These are phyloP conservation scores for Hyphodiscus hymeniophilus DNA, from an alignment of 495 filamentous ascomycete genomes.

Conservation along the genomic window DNA sequence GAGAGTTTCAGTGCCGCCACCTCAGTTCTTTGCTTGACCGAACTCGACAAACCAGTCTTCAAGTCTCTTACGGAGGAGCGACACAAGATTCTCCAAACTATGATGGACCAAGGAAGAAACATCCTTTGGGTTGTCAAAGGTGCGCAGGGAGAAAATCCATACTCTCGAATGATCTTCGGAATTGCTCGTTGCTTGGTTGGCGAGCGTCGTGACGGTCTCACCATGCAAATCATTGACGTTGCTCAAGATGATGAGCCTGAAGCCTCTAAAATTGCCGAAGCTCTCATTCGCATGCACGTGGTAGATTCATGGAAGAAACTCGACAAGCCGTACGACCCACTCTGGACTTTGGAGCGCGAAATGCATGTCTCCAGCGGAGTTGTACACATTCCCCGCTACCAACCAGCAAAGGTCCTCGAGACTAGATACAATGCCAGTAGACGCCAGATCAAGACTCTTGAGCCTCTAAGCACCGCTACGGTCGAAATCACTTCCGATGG, in stretches of 20 bases:
- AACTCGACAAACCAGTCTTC: slow-evolving; percentile 37
- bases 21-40: slow-evolving; percentile 35
- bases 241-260: slow-evolving; percentile 3
- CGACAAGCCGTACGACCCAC: slow-evolving; percentile 2
- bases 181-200: slow-evolving; percentile 17
- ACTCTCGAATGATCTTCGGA: slow-evolving; percentile 25
- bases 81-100: slow-evolving; percentile 8
- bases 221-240: slow-evolving; percentile 27
- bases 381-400: background rate
- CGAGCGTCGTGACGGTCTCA: slow-evolving; percentile 16
- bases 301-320: slow-evolving; percentile 20
- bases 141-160: slow-evolving; percentile 7
- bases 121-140: slow-evolving; percentile 18
- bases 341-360: slow-evolving; percentile 5
- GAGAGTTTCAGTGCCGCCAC: background rate
- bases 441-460: slow-evolving; percentile 15
- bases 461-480: slow-evolving; percentile 2
- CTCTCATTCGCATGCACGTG: slow-evolving; percentile 22
- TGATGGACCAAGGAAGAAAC: slow-evolving; percentile 30
- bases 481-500: background rate
- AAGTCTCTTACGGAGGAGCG: slow-evolving; percentile 26
- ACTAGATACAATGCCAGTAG: slow-evolving; percentile 5
- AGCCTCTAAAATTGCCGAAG: slow-evolving; percentile 12
- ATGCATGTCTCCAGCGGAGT: background rate
- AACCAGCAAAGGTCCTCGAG: background rate